These are phyloP conservation scores for Globisporangium okanoganense DNA, from an alignment of 352 stramenopile species.

Conservation along the genomic window DNA sequence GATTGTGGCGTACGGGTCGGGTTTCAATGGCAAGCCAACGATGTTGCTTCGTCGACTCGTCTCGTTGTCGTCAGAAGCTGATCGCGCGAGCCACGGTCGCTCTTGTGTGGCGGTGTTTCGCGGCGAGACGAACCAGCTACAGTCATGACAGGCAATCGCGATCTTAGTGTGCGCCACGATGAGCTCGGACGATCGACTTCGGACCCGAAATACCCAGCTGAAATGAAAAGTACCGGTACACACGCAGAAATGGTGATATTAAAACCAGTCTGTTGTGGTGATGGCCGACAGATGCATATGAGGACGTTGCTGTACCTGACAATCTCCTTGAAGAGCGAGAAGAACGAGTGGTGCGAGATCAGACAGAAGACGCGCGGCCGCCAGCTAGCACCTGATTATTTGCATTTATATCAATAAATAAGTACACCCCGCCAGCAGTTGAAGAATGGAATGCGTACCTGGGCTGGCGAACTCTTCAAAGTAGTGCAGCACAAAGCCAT, in stretches of 20 bases:
- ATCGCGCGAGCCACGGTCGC: constrained; percentile 1
- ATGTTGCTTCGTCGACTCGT: neutral
- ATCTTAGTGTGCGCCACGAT: constrained; percentile 40
- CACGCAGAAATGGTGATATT: neutral
- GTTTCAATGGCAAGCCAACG: neutral
- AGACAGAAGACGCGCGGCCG: constrained; percentile 63
- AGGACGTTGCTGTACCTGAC: constrained; percentile 33
- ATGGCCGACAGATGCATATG: neutral
- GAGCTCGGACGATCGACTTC: constrained; percentile 25
- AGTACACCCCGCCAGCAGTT: neutral
- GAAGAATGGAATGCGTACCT: constrained; percentile 9
- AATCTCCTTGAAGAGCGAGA: constrained; percentile 78
- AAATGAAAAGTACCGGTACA: too few relatives aligned
- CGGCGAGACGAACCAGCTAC: constrained; percentile 62
- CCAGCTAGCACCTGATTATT: constrained; percentile 24
- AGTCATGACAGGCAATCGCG: constrained; percentile 34
- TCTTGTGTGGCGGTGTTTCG: constrained; percentile 14
- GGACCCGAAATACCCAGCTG: constrained; percentile 60
- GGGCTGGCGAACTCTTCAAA: constrained; percentile 28
- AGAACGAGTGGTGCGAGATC: constrained; percentile 79
- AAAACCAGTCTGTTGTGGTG: neutral
- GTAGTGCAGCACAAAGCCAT: constrained; percentile 68
- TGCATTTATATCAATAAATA: neutral
- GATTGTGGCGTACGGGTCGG: neutral
- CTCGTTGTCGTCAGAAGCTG: neutral